Percentiles rank a stretch among this genome's conserved stretches.
These are phyloP conservation scores for Fonsecaea multimorphosa DNA, from an alignment of 2,329 filamentous ascomycete species.

Conservation along the genomic window DNA sequence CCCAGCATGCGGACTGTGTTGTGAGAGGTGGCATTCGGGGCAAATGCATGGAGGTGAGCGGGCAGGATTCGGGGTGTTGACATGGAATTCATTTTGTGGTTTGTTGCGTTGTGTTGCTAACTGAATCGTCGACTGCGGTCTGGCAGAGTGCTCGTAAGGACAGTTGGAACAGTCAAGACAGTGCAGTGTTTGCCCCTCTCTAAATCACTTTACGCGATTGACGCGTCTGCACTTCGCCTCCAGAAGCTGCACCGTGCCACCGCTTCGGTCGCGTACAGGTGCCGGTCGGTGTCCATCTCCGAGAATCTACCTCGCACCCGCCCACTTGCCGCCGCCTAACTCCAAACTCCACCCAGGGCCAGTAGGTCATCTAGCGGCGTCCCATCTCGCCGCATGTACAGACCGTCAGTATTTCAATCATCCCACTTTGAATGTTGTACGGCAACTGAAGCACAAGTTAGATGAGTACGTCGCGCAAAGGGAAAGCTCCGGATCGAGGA, in stretches of 20 bases:
- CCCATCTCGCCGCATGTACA: constrained; percentile 12
- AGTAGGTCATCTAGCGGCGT: constrained; percentile 8
- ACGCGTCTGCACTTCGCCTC: constrained; percentile 6
- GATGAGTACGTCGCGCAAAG: constrained; percentile 38
- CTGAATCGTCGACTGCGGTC: background rate
- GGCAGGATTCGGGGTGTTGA: constrained; percentile 83
- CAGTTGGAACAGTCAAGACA: background rate
- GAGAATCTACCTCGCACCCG: background rate
- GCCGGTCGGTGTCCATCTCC: background rate
- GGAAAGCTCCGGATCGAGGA: constrained; percentile 32
- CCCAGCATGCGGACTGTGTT: constrained; percentile 83
- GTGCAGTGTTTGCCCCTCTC: background rate
- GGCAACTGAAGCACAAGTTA: constrained; percentile 25
- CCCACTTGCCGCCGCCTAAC: background rate
- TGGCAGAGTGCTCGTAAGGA: background rate
- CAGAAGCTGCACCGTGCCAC: constrained; percentile 5
- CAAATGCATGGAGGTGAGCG: constrained; percentile 77
- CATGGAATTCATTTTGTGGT: constrained; percentile 53
- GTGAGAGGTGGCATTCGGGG: constrained; percentile 58
- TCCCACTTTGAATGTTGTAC: constrained; percentile 7
- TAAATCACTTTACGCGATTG: constrained; percentile 2
- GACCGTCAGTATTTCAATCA: constrained; percentile 26
- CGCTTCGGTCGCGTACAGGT: background rate
- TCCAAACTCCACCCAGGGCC: background rate
- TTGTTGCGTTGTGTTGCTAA: background rate